Base-by-base conservation (phyloP, 352 stramenopile species). In the Globisporangium heterothallicum region DNA sequence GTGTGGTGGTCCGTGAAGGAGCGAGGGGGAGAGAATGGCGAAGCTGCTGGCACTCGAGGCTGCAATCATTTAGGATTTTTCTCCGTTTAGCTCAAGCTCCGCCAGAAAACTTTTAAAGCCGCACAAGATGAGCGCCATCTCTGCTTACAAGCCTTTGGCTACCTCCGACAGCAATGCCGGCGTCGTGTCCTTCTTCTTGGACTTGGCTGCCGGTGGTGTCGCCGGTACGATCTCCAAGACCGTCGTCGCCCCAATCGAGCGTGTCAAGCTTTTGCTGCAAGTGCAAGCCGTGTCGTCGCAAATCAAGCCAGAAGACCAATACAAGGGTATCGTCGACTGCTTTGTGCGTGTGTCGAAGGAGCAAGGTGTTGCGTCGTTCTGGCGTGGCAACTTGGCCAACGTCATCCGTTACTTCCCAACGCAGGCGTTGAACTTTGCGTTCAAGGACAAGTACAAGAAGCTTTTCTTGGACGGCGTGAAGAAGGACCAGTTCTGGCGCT, bases 401-500 rank as follows among this genome's bases (percentile, higher is more conserved):
- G 85, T 97, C 60, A 94, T 95, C 70, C 86, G 88, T 70, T 96
- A 96, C 72, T 96, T 97, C 70, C 88, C 88, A 40, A 95, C 81
- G 38, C 88, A 97, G 78, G 88, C 87, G 32, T 61, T 97, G 22
- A 97, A 97, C 80, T 97, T 97, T 48, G 84, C 86, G 53, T 94
- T 96, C 71, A 96, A 95, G 83, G 88, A 97, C 81, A 94, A 94
- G 81, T 96, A 94, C 78, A 94, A 94, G 66, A 84, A 90, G 73
- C 49, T 94, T 27, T 94, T 92, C 68, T 69, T 94, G 46, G 81
- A 84, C 59, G 81, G 81, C 18, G 78, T 92, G 18, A 89, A 82
- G 73, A 98, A 98, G 81, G 96, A 92, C 12, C 87, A 99, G 66
- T 99, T 99, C 75, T 93, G 75, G 68, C 95, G 96, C 59, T 99